Percentiles rank a stretch among this genome's conserved stretches.
phyloP scores from a whole-genome alignment of 495 filamentous ascomycete genomes.

The Penicillium goetzii region DNA sequence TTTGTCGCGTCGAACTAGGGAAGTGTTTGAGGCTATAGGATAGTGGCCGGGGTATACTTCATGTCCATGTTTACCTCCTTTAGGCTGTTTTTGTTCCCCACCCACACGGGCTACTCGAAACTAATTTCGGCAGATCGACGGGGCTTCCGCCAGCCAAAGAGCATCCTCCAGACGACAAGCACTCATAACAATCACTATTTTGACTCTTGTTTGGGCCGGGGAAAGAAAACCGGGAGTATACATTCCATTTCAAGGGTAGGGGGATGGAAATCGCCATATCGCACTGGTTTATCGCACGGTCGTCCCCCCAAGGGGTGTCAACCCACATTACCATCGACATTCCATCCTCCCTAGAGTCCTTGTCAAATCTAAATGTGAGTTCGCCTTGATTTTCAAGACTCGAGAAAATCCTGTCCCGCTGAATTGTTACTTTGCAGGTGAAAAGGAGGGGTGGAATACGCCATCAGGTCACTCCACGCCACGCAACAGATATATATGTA shows the following conservation, averaged over 20 bases:
- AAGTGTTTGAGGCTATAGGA: not conserved
- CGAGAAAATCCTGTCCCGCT: not conserved
- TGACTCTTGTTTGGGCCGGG: constrained; percentile 11
- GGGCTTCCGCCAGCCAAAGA: not conserved
- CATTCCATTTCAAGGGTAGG: constrained; percentile 18
- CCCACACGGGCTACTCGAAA: not conserved
- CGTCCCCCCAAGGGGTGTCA: constrained; percentile 13
- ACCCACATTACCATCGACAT: constrained; percentile 25
- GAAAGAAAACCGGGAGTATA: constrained; percentile 6
- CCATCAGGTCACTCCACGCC: not conserved
- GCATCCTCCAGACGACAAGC: not conserved
- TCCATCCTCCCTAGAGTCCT: constrained; percentile 27
- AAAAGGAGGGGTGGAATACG: not conserved
- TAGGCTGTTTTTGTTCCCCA: not conserved
- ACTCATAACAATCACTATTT: not conserved
- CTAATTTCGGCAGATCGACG: constrained; percentile 10
- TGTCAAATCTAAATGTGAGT: constrained; percentile 11
- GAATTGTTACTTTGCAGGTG: not conserved
- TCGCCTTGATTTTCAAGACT: constrained; percentile 1
- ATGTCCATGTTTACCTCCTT: not conserved
- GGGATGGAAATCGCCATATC: constrained; percentile 9
- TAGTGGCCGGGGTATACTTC: not conserved
- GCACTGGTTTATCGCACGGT: constrained; percentile 7
- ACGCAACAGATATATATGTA: not conserved
- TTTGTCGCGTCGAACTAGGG: not conserved